Evolutionary conservation across 2,329 filamentous ascomycete genomes (phyloP).

Genomic region (Leptographium wingfieldii): DNA sequence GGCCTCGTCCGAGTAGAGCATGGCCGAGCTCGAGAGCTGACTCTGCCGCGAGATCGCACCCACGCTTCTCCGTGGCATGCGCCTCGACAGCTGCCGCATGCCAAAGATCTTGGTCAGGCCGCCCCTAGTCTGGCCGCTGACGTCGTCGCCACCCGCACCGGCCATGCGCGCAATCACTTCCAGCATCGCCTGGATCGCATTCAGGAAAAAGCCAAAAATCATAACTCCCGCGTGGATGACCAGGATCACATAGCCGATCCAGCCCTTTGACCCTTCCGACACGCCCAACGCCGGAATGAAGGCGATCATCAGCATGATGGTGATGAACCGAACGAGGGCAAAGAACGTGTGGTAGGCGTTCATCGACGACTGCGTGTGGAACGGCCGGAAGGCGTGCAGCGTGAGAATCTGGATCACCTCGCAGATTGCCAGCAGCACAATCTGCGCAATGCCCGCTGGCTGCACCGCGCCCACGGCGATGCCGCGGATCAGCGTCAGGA

Average conservation of each 20-base stretch:
- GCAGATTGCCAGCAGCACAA: conserved; percentile 84
- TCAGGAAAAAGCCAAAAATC: conserved; percentile 85
- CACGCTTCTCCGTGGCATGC: conserved; percentile 46
- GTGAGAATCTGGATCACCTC: conserved; percentile 85
- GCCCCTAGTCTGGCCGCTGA: conserved; percentile 58
- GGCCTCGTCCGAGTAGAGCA: conserved; percentile 58
- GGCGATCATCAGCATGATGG: conserved; percentile 62
- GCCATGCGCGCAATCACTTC: conserved; percentile 75
- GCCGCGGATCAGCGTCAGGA: conserved; percentile 74
- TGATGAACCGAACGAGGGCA: conserved; percentile 61
- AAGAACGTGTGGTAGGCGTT: conserved; percentile 90
- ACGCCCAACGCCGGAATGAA: conserved; percentile 79
- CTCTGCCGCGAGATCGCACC: conserved; percentile 57
- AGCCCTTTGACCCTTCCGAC: conserved; percentile 68
- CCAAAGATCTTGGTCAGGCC: conserved; percentile 85
- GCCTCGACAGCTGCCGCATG: conserved; percentile 73
- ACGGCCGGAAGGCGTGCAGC: conserved; percentile 79
- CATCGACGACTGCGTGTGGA: conserved; percentile 88
- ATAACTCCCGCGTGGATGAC: conserved; percentile 75
- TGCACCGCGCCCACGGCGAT: conserved; percentile 89
- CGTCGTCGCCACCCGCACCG: conserved; percentile 68
- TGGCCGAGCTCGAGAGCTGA: conserved; percentile 69
- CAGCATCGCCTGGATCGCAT: conserved; percentile 78
- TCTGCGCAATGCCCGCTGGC: conserved; percentile 81
- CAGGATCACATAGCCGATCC: conserved; percentile 89